Base-by-base conservation (phyloP, 805 yeast genomes). In the Pichia kluyveri region DNA sequence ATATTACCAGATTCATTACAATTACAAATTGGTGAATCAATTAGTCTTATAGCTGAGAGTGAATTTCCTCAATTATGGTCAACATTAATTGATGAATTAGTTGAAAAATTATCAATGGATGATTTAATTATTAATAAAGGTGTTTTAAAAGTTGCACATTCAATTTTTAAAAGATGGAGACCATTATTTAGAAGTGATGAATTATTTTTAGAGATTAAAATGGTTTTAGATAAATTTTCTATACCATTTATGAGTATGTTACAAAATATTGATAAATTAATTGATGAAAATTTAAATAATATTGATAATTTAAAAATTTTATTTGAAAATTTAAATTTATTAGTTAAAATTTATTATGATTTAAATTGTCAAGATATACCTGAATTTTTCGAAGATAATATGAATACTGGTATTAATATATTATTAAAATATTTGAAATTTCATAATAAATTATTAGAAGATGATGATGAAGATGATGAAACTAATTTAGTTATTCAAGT, bases 281-380 rank as follows among this genome's bases (percentile, higher is more conserved):
- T 93, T 50, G 75, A 75, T 38, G 52, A 58, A 39, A 72, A 69
- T 47, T 54, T 56, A 7, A 57, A 61, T 11, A 72, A 83, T 60
- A 72, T 71, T 47, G 77, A 77, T 0, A 68, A 72, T 27, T 69
- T 89, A 50, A 61, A 60, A 34, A 69, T 81, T 2, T 70, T 83
- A 41, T 77, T 88, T 56, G 91, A 85, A 32, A 86, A 84, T 48
- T 65, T 90, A 56, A 68, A 83, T 44, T 67, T 89, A 23, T 71
- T 90, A 46, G 66, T 84, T 36, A 91, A 93, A 62, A 78, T 95
- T 37, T 95, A 86, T 66, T 88, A 81, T 62, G 99, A 93, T 63
- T 78, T 93, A 59, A 93, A 93, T 65, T 91, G 97, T 67, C 99
- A 95, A 68, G 99, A 93, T 67, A 83, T 93, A 46, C 99, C 99